Evolutionary conservation across 441 rosid genomes (phyloP).

Genomic region (Erysimum cheiri): DNA sequence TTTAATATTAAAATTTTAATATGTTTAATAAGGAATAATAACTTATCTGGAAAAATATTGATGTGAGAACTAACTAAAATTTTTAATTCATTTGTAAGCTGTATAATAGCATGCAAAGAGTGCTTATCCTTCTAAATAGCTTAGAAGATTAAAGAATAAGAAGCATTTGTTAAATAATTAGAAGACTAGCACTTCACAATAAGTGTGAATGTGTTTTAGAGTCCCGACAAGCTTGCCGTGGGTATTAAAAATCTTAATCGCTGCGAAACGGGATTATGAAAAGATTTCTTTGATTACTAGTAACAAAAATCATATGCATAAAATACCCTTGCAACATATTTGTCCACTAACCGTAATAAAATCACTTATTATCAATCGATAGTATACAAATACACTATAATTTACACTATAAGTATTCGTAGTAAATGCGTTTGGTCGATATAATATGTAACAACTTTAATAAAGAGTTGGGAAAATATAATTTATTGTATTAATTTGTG

Average conservation of each 20-base stretch:
- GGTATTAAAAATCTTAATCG: neutral
- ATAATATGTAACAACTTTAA: too few species aligned
- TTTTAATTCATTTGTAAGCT: neutral
- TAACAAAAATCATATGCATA: neutral
- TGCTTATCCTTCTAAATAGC: neutral
- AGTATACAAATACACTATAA: too few species aligned
- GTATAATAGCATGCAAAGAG: neutral
- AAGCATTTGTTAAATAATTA: too few species aligned
- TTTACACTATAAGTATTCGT: too few species aligned
- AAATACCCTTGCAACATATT: too few species aligned
- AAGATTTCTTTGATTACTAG: neutral
- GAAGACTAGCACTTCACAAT: too few species aligned
- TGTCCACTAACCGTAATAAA: neutral
- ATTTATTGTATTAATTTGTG: too few species aligned
- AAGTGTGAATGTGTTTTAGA: too few species aligned
- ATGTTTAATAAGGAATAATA: neutral
- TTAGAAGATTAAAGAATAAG: too few species aligned
- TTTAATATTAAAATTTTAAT: too few species aligned
- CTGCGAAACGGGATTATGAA: neutral
- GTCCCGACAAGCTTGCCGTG: neutral
- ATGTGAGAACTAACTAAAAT: neutral
- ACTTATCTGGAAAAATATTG: neutral
- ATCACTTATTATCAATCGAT: neutral
- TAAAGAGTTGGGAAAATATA: too few species aligned
- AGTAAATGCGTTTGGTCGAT: too few species aligned